Percentiles rank a stretch among this genome's conserved stretches.
phyloP scores from a whole-genome alignment of 1,284 basidiomycete genomes.

The Chalciporus sp. region DNA sequence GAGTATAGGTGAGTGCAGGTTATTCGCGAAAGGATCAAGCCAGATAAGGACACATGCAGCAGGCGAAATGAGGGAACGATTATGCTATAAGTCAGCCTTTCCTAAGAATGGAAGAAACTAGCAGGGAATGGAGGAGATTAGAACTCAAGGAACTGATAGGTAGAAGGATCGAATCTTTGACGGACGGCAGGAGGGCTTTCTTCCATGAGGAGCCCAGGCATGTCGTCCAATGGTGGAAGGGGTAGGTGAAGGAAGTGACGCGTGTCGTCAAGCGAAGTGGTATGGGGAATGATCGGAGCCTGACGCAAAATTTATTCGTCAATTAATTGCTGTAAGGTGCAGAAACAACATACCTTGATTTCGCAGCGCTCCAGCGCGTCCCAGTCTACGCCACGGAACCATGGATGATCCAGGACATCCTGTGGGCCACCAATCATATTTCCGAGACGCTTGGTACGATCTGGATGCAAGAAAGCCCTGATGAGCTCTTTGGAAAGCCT shows the following conservation, averaged over 20 bases:
- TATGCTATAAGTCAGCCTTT: conserved; percentile 31
- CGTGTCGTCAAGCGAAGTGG: conserved; percentile 75
- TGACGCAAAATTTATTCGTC: conserved; percentile 33
- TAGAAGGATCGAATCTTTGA: conserved; percentile 64
- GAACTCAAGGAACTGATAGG: conserved; percentile 75
- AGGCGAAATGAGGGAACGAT: conserved; percentile 2
- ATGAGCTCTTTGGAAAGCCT: conserved; percentile 73
- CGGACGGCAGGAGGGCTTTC: conserved; percentile 57
- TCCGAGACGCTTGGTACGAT: conserved; percentile 89
- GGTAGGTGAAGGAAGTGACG: conserved; percentile 80
- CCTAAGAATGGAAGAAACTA: conserved; percentile 1
- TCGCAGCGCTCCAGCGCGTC: conserved; percentile 78
- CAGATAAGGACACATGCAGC: conserved; percentile 11
- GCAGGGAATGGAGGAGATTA: conserved; percentile 38
- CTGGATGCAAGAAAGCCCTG: conserved; percentile 90
- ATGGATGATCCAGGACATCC: conserved; percentile 92
- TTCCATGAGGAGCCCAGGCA: conserved; percentile 71
- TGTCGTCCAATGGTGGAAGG: conserved; percentile 71
- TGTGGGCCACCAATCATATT: conserved; percentile 94
- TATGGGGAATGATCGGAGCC: conserved; percentile 83
- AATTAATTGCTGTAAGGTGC: conserved; percentile 7
- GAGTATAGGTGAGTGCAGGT: conserved; percentile 12
- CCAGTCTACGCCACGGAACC: conserved; percentile 95
- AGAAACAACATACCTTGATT: conserved; percentile 57
- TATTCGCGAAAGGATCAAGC: background rate